Conservation (phyloP, 2,329 filamentous ascomycete genomes). For the Alternaria hordeiaustralica region DNA sequence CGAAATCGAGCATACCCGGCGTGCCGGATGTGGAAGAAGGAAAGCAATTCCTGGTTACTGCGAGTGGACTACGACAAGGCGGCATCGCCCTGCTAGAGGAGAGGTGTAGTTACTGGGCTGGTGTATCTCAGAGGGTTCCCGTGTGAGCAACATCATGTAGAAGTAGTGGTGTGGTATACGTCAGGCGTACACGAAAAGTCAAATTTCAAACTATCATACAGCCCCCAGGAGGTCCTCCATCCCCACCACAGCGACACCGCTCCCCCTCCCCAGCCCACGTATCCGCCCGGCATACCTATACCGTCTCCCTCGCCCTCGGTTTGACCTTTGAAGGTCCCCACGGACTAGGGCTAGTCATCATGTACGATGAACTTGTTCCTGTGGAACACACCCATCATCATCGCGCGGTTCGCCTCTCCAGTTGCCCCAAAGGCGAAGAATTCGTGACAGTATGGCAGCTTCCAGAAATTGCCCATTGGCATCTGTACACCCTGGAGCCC, state of each 20-base stretch:
- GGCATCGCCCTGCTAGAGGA: constrained; percentile 49
- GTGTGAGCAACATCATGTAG: constrained; percentile 33
- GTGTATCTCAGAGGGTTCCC: constrained; percentile 55
- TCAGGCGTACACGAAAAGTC: background rate
- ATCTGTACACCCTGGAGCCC: background rate
- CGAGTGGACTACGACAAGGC: constrained; percentile 54
- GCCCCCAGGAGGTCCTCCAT: background rate
- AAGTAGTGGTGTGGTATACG: background rate
- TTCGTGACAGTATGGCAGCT: background rate
- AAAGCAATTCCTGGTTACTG: constrained; percentile 60
- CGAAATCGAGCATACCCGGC: constrained; percentile 50
- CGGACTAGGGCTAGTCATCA: background rate
- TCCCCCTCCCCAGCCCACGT: background rate
- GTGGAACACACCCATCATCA: background rate
- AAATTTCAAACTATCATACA: background rate
- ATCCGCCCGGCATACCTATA: background rate
- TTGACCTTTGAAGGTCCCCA: background rate
- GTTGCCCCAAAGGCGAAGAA: background rate
- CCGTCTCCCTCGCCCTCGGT: background rate
- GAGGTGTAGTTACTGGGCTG: constrained; percentile 63
- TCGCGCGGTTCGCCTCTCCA: background rate
- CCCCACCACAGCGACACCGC: background rate
- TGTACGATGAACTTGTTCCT: background rate
- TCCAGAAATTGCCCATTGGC: background rate
- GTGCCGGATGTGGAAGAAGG: constrained; percentile 55